Conservation (phyloP, 1,284 basidiomycete species). For the Cutaneotrichosporon daszewskae region DNA sequence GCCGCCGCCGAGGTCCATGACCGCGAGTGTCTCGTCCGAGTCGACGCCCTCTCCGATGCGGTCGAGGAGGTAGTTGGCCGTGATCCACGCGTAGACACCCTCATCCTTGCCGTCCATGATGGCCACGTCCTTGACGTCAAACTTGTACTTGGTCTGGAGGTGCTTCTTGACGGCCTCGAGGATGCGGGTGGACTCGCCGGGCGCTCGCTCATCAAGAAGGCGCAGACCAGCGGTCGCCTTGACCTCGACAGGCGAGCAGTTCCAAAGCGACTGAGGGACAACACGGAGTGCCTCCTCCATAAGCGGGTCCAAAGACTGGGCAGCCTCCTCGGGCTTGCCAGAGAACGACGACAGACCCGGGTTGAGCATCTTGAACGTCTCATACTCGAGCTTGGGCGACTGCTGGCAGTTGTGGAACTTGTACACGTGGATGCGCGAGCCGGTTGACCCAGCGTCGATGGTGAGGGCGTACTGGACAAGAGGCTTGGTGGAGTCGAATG, state of each 20-base stretch:
- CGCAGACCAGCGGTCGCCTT: conserved; percentile 93
- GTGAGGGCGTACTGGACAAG: conserved; percentile 91
- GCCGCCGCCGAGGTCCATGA: conserved; percentile 92
- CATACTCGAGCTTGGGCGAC: conserved; percentile 80
- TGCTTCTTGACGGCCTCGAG: conserved; percentile 66
- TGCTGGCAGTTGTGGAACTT: conserved; percentile 88
- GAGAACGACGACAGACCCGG: conserved; percentile 74
- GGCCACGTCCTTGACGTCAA: conserved; percentile 65
- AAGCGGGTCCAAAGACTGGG: conserved; percentile 71
- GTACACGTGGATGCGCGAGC: conserved; percentile 95
- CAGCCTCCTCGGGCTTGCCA: conserved; percentile 61
- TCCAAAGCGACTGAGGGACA: conserved; percentile 63
- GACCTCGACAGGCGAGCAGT: conserved; percentile 83
- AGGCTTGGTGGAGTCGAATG: conserved; percentile 51
- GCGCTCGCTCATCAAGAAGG: conserved; percentile 63
- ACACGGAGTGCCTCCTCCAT: conserved; percentile 72
- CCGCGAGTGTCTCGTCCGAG: conserved; percentile 67
- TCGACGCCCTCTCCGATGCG: conserved; percentile 59
- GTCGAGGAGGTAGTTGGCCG: conserved; percentile 84
- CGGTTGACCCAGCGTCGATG: conserved; percentile 96
- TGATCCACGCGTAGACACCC: conserved; percentile 97
- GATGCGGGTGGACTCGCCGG: conserved; percentile 66
- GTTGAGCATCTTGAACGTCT: conserved; percentile 78
- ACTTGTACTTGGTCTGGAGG: conserved; percentile 65
- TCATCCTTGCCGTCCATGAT: conserved; percentile 98